These are phyloP conservation scores for Dipteronia sinensis DNA, from an alignment of 345 rosid genomes.

Conservation along the genomic window DNA sequence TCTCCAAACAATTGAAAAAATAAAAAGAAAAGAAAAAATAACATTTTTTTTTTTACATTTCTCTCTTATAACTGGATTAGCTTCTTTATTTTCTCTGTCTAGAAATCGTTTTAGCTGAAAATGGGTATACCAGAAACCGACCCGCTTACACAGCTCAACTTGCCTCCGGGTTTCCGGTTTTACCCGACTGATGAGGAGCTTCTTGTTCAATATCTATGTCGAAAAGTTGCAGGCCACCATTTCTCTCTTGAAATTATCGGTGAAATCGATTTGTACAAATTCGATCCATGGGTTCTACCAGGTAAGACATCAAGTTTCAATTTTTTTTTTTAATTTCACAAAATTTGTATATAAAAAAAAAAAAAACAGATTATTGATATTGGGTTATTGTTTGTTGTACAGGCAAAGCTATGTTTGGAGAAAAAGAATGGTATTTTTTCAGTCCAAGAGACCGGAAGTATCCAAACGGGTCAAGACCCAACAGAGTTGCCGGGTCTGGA, in stretches of 20 bases:
- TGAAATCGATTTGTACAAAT: constrained; percentile 90
- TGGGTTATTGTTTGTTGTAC: background rate
- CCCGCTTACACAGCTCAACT: constrained; percentile 73
- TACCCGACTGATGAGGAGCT: constrained; percentile 98
- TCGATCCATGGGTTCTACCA: constrained; percentile 88
- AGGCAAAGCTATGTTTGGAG: constrained; percentile 93
- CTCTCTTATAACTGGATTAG: background rate
- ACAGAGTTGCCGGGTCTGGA: constrained; percentile 90
- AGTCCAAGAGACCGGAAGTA: constrained; percentile 92
- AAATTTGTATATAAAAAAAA: too few relatives aligned
- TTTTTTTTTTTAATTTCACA: background rate
- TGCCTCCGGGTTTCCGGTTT: constrained; percentile 97
- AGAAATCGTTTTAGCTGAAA: background rate
- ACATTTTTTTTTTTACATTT: background rate
- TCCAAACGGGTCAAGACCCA: constrained; percentile 95
- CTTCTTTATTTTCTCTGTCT: background rate
- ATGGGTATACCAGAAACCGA: constrained; percentile 76
- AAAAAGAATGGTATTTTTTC: constrained; percentile 95
- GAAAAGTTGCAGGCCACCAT: constrained; percentile 78
- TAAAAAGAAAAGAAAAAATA: background rate
- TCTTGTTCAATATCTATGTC: constrained; percentile 78
- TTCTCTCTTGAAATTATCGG: constrained; percentile 73
- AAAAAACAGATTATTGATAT: background rate
- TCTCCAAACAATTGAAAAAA: background rate
- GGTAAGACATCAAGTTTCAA: constrained; percentile 40